Evolutionary conservation across 2,329 filamentous ascomycete species (phyloP).

Genomic region (Orbilia javanica): DNA sequence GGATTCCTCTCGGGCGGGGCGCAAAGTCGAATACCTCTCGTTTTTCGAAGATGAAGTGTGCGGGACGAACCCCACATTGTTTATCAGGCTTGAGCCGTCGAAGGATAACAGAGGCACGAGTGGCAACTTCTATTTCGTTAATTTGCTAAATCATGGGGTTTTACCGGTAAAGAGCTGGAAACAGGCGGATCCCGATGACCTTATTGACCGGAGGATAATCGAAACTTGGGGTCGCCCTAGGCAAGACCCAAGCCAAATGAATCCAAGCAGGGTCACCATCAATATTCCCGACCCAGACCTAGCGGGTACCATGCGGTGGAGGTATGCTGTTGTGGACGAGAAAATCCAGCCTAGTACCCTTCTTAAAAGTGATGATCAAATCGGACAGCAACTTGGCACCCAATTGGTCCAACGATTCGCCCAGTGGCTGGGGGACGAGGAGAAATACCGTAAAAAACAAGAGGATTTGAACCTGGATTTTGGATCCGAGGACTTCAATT

Average conservation of each 20-base stretch:
- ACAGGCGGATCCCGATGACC: neutral
- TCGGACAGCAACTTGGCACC: neutral
- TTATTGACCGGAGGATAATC: neutral
- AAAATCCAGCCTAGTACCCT: neutral
- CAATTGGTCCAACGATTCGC: neutral
- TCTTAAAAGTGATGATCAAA: neutral
- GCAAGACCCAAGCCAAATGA: neutral
- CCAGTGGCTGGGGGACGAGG: conserved; percentile 17
- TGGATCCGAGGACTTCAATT: conserved; percentile 38
- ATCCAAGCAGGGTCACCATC: conserved; percentile 1
- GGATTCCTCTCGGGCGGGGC: neutral
- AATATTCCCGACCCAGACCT: neutral
- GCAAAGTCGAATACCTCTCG: neutral
- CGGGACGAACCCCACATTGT: neutral
- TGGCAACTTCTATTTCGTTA: conserved; percentile 10
- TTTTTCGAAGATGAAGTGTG: conserved; percentile 28
- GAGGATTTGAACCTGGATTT: conserved; percentile 15
- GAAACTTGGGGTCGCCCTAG: neutral
- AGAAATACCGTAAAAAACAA: neutral
- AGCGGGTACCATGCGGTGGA: conserved; percentile 10
- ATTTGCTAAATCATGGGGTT: conserved; percentile 15
- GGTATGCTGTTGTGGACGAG: neutral
- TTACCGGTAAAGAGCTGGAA: conserved; percentile 19
- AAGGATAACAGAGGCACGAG: neutral
- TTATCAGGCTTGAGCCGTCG: conserved; percentile 12